Base-by-base conservation (phyloP, 768 basidiomycete genomes). In the Tubosaeta sp. region DNA sequence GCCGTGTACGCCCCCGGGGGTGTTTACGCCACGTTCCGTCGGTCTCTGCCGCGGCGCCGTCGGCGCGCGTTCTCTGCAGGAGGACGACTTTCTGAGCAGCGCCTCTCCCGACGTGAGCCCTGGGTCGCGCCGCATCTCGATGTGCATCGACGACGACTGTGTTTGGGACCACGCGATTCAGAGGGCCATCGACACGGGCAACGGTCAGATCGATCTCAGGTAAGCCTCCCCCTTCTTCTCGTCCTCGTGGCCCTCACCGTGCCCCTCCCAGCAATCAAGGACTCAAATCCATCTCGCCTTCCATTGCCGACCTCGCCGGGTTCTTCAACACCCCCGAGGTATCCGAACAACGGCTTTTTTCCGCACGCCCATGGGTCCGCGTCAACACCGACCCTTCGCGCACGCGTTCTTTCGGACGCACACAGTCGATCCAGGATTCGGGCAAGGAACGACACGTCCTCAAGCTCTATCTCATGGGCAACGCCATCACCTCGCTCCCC, bases 151-250 rank as follows among this genome's bases (percentile, higher is more conserved):
- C 12, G 74, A 76, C 42, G 69, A 63, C 26, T 58, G 58, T 1
- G 62, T 77, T 8, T 85, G 81, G 82, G 80, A 80, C 2, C 66
- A 71, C 6, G 78, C 74, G 1, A 71, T 77, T 38, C 64, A 65
- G 0, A 59, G 60, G 14, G 75, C 76, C 0, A 70, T 84, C 26
- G 76, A 82, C 51, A 71, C 68, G 4, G 77, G 74, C 4, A 66
- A 75, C 47, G 78, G 81, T 9, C 68, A 70, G 43, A 76, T 87
- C 49, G 71, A 78, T 46, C 69, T 88, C n/a, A 74, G 73, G 86
- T 85, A 64, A 43, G n/a, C n/a, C n/a, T 3, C 46, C 27, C 33
- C 37, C 31, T 44, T 31, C 29, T 8, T 44, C 17, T 26, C n/a
- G 8, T n/a, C 29, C 43, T n/a, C 11, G 26, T 44, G 5, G 11